These are phyloP conservation scores for Choanephora cucurbitarum DNA, from an alignment of 371 early-diverging fungal species.

Conservation along the genomic window DNA sequence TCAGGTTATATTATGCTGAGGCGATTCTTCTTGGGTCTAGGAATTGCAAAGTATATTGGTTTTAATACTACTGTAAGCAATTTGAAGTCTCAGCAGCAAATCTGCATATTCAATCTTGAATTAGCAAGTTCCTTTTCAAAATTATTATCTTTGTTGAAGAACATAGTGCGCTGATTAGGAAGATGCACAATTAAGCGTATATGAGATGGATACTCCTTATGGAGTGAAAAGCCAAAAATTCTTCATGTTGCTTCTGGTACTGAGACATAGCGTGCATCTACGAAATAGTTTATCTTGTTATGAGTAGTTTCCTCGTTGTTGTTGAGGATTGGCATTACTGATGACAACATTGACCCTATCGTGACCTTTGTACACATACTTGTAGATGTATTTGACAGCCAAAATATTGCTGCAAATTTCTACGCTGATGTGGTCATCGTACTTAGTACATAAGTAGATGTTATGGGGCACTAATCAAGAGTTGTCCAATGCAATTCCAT, in stretches of 20 bases:
- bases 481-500: constrained; percentile 27
- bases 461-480: too few species aligned
- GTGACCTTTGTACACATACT: too few species aligned
- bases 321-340: too few species aligned
- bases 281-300: constrained; percentile 21
- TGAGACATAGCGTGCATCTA: constrained; percentile 29
- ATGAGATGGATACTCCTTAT: constrained; percentile 20
- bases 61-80: too few species aligned
- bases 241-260: constrained; percentile 32
- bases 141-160: constrained; percentile 9
- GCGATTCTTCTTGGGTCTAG: too few species aligned
- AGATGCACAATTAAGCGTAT: constrained; percentile 24
- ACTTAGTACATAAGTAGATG: constrained; percentile 18
- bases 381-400: constrained; percentile 38
- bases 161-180: constrained; percentile 11
- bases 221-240: constrained; percentile 26
- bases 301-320: too few species aligned
- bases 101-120: too few species aligned
- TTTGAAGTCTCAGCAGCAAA: too few species aligned
- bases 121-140: too few species aligned
- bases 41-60: too few species aligned
- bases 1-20: too few species aligned
- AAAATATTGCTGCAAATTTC: constrained; percentile 18
- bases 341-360: constrained; percentile 11
- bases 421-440: constrained; percentile 33